Base-by-base conservation (phyloP, 805 yeast genomes). In the Metschnikowia bowlesiae region DNA sequence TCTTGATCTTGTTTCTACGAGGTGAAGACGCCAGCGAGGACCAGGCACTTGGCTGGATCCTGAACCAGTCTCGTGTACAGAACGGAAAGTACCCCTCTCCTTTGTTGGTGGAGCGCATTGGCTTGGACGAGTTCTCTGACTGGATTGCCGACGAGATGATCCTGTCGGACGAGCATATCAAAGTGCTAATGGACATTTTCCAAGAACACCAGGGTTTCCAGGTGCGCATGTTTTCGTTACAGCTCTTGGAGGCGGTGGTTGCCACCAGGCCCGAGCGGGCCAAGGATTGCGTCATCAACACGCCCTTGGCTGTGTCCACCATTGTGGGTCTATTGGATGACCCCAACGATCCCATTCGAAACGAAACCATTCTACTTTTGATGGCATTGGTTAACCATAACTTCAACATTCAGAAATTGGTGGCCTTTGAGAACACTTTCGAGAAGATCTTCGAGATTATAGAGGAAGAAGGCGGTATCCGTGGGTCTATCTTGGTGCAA, bases 101-200 rank as follows among this genome's bases (percentile, higher is more conserved):
- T 2, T 68, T 83, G 16, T 70, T 82, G 29, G 68, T 79, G 66
- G 82, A 78, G 45, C 79, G 79, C 39, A 77, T 76, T 3, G 68
- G 73, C 4, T 80, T 82, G 10, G 98, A 91, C 63, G 96, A 89
- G 61, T 87, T 94, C 56, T 87, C 97, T 0, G 69, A 91, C 49
- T 91, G 97, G 96, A 87, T 94, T 32, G 89, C 98, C 0, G 99
- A 94, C 67, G 97, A 89, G 61, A 73, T 94, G 59, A 86, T 91
- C 1, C 91, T 87, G 52, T 68, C 66, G 44, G 67, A 60, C 14
- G 66, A 61, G 29, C 55, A 64, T 16, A 52, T 73, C 37, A 50
- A 54, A 16, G 55, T 64, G 36, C 53, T 74, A 35, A 53, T 73
- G 38, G 65, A 68, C 22, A 81, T 84, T 28, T 64, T 84, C 8